Evolutionary conservation across 768 basidiomycete genomes (phyloP).

Genomic region (Serpula lacrymans): DNA sequence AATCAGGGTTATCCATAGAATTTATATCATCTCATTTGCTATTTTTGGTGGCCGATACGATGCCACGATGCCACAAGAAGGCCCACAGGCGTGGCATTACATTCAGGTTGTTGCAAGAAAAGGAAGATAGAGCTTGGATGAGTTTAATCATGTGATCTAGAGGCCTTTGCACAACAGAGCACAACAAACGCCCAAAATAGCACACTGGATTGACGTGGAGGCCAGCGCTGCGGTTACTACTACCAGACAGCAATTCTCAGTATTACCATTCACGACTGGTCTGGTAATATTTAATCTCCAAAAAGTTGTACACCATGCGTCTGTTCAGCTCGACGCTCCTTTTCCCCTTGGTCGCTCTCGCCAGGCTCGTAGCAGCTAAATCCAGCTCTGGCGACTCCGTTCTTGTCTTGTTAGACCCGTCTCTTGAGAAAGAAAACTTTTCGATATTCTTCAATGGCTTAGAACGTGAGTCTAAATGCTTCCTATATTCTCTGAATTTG

Average conservation of each 20-base stretch:
- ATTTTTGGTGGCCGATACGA: too few relatives aligned
- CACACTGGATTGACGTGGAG: constrained; percentile 17
- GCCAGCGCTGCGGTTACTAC: too few relatives aligned
- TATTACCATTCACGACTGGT: too few relatives aligned
- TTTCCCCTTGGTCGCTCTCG: constrained; percentile 26
- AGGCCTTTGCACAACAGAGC: constrained; percentile 14
- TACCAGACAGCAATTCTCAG: constrained; percentile 1
- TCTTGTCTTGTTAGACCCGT: constrained; percentile 79
- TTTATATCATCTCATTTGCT: too few relatives aligned
- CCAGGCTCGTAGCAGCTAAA: constrained; percentile 38
- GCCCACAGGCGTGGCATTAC: too few relatives aligned
- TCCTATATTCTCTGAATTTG: background rate
- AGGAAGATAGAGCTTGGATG: too few relatives aligned
- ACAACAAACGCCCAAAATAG: constrained; percentile 15
- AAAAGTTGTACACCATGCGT: constrained; percentile 19
- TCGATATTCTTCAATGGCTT: constrained; percentile 81
- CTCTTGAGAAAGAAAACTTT: constrained; percentile 62
- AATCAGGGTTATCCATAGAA: too few relatives aligned
- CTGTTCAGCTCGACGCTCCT: constrained; percentile 22
- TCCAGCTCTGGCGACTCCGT: constrained; percentile 84
- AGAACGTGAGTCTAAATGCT: constrained; percentile 46
- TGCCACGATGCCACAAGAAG: too few relatives aligned
- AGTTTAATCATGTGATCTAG: too few relatives aligned
- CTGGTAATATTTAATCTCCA: too few relatives aligned
- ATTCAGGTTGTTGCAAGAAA: too few relatives aligned